These are phyloP conservation scores for Xylariaceae sp. DNA, from an alignment of 2,329 filamentous ascomycete genomes.

Conservation along the genomic window DNA sequence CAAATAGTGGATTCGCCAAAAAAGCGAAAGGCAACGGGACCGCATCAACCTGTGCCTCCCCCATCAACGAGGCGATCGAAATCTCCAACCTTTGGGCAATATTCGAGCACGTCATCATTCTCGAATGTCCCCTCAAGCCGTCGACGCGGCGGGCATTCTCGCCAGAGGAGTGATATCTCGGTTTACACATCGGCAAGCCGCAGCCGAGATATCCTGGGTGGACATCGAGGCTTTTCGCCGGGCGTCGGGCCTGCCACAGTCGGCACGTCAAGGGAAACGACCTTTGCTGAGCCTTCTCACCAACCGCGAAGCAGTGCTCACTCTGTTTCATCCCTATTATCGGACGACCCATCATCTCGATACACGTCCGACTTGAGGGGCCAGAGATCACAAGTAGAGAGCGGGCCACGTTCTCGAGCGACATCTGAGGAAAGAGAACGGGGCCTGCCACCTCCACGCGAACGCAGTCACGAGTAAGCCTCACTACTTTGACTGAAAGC, in stretches of 20 bases:
- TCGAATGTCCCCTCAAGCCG: constrained; percentile 51
- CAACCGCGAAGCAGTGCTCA: constrained; percentile 36
- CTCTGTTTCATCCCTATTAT: constrained; percentile 42
- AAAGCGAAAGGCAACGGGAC: constrained; percentile 73
- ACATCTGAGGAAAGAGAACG: constrained; percentile 34
- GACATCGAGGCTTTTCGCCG: constrained; percentile 36
- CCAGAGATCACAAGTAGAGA: constrained; percentile 23
- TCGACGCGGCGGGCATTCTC: constrained; percentile 53
- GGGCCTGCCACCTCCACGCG: constrained; percentile 19
- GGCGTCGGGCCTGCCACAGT: constrained; percentile 24
- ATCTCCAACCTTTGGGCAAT: constrained; percentile 54
- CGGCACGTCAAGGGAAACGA: constrained; percentile 32
- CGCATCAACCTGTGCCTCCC: constrained; percentile 45
- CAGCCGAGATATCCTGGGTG: constrained; percentile 33
- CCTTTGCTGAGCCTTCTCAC: constrained; percentile 29
- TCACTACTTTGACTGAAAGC: neutral
- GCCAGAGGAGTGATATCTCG: constrained; percentile 63
- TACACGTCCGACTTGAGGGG: constrained; percentile 28
- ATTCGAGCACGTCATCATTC: constrained; percentile 42
- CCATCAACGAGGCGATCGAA: constrained; percentile 44
- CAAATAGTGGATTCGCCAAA: constrained; percentile 71
- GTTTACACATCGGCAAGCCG: constrained; percentile 42
- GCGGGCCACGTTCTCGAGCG: constrained; percentile 31
- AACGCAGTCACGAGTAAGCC: constrained; percentile 7
- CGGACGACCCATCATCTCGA: constrained; percentile 36